Conservation (phyloP, 176 grass and related monocot genomes). For the Musa troglodytarum region DNA sequence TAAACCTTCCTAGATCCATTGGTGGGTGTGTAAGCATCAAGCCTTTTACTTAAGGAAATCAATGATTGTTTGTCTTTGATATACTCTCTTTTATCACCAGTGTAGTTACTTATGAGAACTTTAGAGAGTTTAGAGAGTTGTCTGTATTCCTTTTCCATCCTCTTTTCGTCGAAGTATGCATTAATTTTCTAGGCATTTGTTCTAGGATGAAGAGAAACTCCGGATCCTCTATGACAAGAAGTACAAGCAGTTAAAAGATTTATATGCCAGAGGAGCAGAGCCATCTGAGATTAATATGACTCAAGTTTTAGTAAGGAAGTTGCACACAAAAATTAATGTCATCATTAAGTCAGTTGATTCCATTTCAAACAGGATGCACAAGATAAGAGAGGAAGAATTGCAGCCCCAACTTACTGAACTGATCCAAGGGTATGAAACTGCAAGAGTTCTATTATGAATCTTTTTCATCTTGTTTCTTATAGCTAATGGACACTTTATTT, state of each 20-base stretch:
- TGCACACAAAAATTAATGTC: conserved; percentile 47
- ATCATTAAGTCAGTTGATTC: conserved; percentile 35
- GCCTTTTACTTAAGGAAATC: background rate
- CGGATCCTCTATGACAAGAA: conserved; percentile 50
- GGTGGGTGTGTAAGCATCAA: no score
- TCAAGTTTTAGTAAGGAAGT: conserved; percentile 15
- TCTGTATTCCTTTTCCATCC: conserved; percentile 15
- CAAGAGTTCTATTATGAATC: background rate
- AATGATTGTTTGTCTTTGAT: background rate
- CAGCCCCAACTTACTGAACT: conserved; percentile 68
- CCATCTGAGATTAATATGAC: conserved; percentile 26
- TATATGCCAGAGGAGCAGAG: conserved; percentile 50
- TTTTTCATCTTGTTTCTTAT: background rate
- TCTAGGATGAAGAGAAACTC: conserved; percentile 93
- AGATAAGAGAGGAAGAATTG: conserved; percentile 76
- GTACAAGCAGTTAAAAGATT: conserved; percentile 30
- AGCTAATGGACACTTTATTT: background rate
- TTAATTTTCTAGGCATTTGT: conserved; percentile 66
- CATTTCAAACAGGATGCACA: conserved; percentile 70
- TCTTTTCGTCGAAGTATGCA: conserved; percentile 36
- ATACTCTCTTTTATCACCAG: no score
- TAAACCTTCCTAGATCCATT: background rate
- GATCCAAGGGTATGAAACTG: conserved; percentile 45
- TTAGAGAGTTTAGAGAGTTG: background rate
- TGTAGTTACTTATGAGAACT: background rate